Evolutionary conservation across 371 early-diverging fungal species (phyloP).

Genomic region (Rhizopus sp.): DNA sequence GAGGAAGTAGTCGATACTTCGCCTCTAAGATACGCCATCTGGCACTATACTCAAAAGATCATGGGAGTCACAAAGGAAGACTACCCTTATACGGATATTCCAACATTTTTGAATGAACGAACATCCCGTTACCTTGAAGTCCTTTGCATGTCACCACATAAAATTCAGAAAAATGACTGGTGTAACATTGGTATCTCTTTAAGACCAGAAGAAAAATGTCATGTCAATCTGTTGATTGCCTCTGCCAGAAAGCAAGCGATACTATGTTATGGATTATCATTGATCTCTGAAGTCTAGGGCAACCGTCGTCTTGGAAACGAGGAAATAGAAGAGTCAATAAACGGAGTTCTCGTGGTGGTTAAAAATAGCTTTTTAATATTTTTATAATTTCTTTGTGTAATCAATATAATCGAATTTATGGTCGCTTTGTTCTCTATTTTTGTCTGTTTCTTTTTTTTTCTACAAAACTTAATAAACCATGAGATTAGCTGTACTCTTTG

Average conservation of each 20-base stretch:
- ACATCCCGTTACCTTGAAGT: constrained; percentile 54
- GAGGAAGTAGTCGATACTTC: constrained; percentile 61
- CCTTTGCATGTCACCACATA: constrained; percentile 47
- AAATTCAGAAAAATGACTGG: constrained; percentile 54
- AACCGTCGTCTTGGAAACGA: constrained; percentile 8
- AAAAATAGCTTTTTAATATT: constrained; percentile 1
- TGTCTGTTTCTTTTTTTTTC: constrained; percentile 15
- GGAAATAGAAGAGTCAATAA: background rate
- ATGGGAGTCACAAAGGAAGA: constrained; percentile 67
- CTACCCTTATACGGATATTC: constrained; percentile 56
- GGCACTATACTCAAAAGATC: constrained; percentile 62
- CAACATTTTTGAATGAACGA: constrained; percentile 48
- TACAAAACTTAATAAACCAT: constrained; percentile 15
- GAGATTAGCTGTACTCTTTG: constrained; percentile 33
- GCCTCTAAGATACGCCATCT: constrained; percentile 65
- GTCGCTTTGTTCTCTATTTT: constrained; percentile 6
- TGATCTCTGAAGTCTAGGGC: constrained; percentile 30
- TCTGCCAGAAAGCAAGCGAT: constrained; percentile 66
- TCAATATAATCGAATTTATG: constrained; percentile 4
- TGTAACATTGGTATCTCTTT: constrained; percentile 59
- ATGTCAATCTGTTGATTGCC: constrained; percentile 61
- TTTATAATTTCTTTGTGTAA: constrained; percentile 3
- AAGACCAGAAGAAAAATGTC: constrained; percentile 70
- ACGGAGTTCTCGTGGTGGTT: background rate
- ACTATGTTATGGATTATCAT: constrained; percentile 53